These are phyloP conservation scores for Rosa rugosa DNA, from an alignment of 306 rosid genomes.

Conservation along the genomic window DNA sequence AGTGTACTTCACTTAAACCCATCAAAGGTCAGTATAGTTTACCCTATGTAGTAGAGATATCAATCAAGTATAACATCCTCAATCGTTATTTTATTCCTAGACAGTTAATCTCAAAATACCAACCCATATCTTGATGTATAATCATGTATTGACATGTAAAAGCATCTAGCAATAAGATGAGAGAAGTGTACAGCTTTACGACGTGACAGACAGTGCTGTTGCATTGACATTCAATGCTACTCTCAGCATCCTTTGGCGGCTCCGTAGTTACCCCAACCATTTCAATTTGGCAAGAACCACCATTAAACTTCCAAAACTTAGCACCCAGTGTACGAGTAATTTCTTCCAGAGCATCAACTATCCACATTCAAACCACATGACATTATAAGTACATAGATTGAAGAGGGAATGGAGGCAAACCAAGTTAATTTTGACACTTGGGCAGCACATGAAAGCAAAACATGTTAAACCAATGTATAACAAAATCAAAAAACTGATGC, in stretches of 20 bases:
- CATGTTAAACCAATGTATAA: background rate
- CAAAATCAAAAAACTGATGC: background rate
- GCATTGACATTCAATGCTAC: conserved; percentile 54
- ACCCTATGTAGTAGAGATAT: background rate
- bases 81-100: background rate
- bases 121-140: background rate
- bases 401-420: background rate
- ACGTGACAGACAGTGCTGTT: conserved; percentile 63
- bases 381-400: background rate
- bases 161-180: conserved; percentile 23
- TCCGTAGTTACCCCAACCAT: conserved; percentile 51
- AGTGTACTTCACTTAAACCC: background rate
- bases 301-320: conserved; percentile 66
- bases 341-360: conserved; percentile 74
- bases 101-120: background rate
- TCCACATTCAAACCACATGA: conserved; percentile 21
- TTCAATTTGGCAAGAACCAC: conserved; percentile 50
- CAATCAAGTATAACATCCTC: background rate
- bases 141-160: background rate
- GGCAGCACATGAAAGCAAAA: background rate
- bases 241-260: conserved; percentile 35
- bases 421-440: background rate
- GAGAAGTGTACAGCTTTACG: conserved; percentile 55
- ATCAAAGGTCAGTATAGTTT: conserved; percentile 2
- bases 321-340: conserved; percentile 67